Evolutionary conservation across 257 asterid species (phyloP).

Genomic region (Fraxinus pennsylvanica): DNA sequence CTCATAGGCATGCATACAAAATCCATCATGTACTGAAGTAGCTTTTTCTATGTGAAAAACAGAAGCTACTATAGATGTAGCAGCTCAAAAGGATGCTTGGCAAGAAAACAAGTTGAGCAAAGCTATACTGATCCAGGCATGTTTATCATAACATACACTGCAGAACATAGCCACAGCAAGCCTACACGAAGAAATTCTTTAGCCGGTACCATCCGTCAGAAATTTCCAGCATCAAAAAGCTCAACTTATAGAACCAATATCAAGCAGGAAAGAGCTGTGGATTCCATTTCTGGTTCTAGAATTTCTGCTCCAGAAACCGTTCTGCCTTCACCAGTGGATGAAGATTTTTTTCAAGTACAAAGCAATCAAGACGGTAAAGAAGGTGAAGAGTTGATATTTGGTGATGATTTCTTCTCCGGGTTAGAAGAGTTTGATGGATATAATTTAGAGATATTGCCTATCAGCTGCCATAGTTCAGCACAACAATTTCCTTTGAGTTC

Average conservation of each 20-base stretch:
- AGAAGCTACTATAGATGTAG: slow-evolving; percentile 98
- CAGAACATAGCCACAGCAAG: slow-evolving; percentile 88
- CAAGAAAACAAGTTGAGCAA: slow-evolving; percentile 93
- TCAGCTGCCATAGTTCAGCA: slow-evolving; percentile 17
- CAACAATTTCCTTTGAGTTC: slow-evolving; percentile 33
- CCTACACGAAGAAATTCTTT: slow-evolving; percentile 80
- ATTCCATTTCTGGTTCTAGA: neutral
- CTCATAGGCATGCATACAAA: neutral
- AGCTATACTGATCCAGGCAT: slow-evolving; percentile 64
- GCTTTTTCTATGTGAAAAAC: slow-evolving; percentile 17
- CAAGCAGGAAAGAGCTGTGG: slow-evolving; percentile 26
- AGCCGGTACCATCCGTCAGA: slow-evolving; percentile 80
- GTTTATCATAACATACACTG: slow-evolving; percentile 74
- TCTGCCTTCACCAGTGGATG: slow-evolving; percentile 12
- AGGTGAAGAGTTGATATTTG: slow-evolving; percentile 34
- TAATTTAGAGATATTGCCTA: slow-evolving; percentile 23
- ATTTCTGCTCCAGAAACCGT: slow-evolving; percentile 11
- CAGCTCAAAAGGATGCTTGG: slow-evolving; percentile 87
- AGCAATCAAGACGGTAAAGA: slow-evolving; percentile 31
- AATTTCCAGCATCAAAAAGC: slow-evolving; percentile 50
- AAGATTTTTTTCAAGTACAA: neutral
- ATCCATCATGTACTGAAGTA: neutral
- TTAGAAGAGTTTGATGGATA: slow-evolving; percentile 61
- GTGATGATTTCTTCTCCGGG: slow-evolving; percentile 71
- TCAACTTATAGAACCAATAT: neutral